A percentile compares a stretch with the other conserved stretches of the same genome.
These are phyloP conservation scores for Gracilaria caudata DNA, from an alignment of 23 red algal species.

Conservation along the genomic window DNA sequence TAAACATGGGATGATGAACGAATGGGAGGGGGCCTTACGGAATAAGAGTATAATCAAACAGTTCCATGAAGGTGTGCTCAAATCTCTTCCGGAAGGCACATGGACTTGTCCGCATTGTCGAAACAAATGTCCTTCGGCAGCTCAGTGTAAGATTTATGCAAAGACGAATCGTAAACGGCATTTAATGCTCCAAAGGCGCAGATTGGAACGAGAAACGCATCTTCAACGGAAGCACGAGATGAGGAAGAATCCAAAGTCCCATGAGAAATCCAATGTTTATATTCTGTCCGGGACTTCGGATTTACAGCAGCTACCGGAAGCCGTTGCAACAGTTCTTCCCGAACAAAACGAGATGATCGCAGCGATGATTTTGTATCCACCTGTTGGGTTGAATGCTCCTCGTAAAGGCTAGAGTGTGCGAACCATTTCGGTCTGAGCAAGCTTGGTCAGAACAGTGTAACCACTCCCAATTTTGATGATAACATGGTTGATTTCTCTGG, in stretches of 20 bases:
- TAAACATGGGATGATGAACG: conserved; percentile 43
- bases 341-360: not conserved
- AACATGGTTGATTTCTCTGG: not conserved
- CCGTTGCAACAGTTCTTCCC: not conserved
- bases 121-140: conserved; percentile 34
- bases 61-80: conserved; percentile 13
- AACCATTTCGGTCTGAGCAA: not conserved
- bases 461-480: not conserved
- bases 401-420: not conserved
- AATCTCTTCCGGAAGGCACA: conserved; percentile 22
- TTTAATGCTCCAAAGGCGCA: conserved; percentile 52
- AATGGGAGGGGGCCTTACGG: conserved; percentile 33
- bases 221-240: not conserved
- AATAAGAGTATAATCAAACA: conserved; percentile 47
- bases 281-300: not conserved
- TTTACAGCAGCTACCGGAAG: not conserved
- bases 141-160: conserved; percentile 69
- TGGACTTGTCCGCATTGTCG: conserved; percentile 66
- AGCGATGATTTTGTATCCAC: not conserved
- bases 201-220: conserved; percentile 19
- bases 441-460: not conserved
- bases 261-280: not conserved
- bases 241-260: not conserved
- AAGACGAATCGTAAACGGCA: conserved; percentile 61
- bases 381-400: not conserved